Evolutionary conservation across 176 grass and related monocot genomes (phyloP).

Genomic region (Panicum miliaceum): DNA sequence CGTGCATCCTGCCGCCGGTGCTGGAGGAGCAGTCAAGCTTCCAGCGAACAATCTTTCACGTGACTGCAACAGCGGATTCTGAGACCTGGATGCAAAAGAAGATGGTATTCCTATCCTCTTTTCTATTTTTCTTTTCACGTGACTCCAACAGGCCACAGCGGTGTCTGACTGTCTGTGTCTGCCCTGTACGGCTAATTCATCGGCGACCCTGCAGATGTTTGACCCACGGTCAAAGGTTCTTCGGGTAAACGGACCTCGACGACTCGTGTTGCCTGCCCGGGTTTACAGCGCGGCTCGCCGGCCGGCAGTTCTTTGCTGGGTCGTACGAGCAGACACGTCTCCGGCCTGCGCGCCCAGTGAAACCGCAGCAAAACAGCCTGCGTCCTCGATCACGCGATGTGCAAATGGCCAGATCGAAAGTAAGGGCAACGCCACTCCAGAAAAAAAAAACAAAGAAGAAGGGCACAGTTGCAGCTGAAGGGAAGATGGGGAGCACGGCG

Average conservation of each 20-base stretch:
- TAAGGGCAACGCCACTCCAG: no score
- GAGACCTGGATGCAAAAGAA: no score
- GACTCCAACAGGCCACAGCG: no score
- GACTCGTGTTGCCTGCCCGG: background rate
- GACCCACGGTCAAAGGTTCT: background rate
- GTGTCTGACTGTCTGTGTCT: accelerated
- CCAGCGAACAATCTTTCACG: conserved; percentile 30
- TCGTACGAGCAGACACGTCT: no score
- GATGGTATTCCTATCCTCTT: no score
- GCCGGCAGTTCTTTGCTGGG: background rate
- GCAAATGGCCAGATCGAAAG: no score
- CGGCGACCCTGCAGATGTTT: background rate
- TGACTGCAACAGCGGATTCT: conserved; percentile 27
- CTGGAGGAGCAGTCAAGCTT: background rate
- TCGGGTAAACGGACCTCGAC: no score
- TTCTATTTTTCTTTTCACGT: conserved; percentile 52
- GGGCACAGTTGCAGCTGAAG: background rate
- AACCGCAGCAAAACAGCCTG: no score
- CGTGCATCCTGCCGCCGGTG: conserved; percentile 29
- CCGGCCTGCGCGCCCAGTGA: no score
- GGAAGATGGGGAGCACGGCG: background rate
- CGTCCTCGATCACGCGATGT: no score
- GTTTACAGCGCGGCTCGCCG: background rate
- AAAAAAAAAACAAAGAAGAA: no score
- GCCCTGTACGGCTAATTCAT: background rate